Percentiles rank a stretch among this genome's conserved stretches.
These are phyloP conservation scores for Guillardia theta DNA, from an alignment of 78 protist genomes.

Conservation along the genomic window DNA sequence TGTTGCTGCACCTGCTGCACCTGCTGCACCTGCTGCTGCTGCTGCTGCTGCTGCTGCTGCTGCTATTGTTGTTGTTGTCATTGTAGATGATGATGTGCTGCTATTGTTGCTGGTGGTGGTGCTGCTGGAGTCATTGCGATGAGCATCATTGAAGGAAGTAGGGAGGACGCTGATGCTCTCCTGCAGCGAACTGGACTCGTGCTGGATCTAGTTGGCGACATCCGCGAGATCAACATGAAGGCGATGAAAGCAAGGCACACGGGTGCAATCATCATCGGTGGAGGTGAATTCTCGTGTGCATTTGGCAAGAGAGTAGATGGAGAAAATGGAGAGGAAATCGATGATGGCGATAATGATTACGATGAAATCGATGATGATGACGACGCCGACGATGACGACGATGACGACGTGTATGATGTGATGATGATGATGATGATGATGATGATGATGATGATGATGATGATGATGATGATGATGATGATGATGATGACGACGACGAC, in stretches of 20 bases:
- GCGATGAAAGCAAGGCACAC: conserved; percentile 79
- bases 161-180: background rate
- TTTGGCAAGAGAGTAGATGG: too few species aligned
- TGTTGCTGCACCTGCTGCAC: background rate
- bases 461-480: too few species aligned
- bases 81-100: conserved; percentile 64
- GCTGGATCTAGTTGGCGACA: background rate
- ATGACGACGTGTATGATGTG: too few species aligned
- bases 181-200: background rate
- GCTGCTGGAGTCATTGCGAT: background rate
- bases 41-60: background rate
- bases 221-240: conserved; percentile 14
- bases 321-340: too few species aligned
- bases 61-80: conserved; percentile 83
- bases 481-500: too few species aligned
- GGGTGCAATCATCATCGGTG: conserved; percentile 98
- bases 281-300: conserved; percentile 99
- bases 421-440: too few species aligned
- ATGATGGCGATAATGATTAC: too few species aligned
- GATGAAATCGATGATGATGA: too few species aligned
- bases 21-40: background rate
- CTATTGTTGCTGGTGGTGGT: background rate
- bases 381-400: too few species aligned
- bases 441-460: too few species aligned
- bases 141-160: background rate